phyloP scores from a whole-genome alignment of 768 basidiomycete genomes.

The Termitomyces sp. region DNA sequence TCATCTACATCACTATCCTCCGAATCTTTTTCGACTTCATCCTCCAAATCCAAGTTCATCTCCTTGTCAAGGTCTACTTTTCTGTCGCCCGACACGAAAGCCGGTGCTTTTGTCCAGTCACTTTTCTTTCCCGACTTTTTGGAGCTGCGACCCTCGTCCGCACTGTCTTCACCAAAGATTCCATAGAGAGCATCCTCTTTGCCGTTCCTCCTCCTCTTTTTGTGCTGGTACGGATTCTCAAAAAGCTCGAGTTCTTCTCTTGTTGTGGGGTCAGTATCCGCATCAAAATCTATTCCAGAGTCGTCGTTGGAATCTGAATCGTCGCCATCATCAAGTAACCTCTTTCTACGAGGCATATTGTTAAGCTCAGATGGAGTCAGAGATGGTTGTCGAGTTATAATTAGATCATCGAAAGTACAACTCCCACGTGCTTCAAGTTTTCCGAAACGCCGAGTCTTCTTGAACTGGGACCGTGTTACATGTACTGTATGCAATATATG shows the following conservation, averaged over 20 bases:
- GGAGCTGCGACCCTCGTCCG: constrained; percentile 42
- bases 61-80: constrained; percentile 38
- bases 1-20: constrained; percentile 28
- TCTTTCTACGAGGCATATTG: constrained; percentile 71
- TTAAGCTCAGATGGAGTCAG: not conserved
- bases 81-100: constrained; percentile 61
- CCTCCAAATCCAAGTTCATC: constrained; percentile 24
- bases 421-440: not conserved
- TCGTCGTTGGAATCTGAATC: constrained; percentile 63
- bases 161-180: constrained; percentile 66
- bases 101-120: constrained; percentile 74
- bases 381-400: not conserved
- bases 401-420: not conserved
- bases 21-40: constrained; percentile 24
- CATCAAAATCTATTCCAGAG: constrained; percentile 44
- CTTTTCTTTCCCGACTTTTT: constrained; percentile 31
- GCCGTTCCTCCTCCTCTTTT: constrained; percentile 56
- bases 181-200: constrained; percentile 78
- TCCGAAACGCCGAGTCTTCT: too few species aligned
- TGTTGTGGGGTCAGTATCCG: constrained; percentile 52
- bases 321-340: constrained; percentile 61
- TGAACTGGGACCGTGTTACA: too few species aligned
- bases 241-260: constrained; percentile 74
- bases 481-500: not conserved
- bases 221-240: constrained; percentile 69